Evolutionary conservation across 108 stramenopile genomes (phyloP).

Genomic region (Skeletonema tropicum): DNA sequence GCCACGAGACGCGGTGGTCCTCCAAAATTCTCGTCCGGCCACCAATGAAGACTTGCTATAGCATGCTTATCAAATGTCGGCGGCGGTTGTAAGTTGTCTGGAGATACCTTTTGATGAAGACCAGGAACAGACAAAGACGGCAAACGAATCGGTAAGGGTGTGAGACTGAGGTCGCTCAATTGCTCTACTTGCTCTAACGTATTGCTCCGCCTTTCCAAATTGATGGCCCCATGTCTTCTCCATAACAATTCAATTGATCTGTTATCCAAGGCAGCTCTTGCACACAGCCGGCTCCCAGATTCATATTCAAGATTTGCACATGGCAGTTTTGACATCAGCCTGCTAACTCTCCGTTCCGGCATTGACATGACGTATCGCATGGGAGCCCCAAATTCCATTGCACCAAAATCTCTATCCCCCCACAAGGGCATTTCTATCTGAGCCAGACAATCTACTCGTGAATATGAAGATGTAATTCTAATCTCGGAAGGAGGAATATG

Average conservation of each 20-base stretch:
- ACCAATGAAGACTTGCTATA: slow-evolving; percentile 65
- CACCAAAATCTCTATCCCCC: slow-evolving; percentile 83
- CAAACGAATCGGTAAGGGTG: slow-evolving; percentile 65
- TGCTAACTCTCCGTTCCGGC: slow-evolving; percentile 13
- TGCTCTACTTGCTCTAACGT: slow-evolving; percentile 13
- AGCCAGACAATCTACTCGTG: slow-evolving; percentile 46
- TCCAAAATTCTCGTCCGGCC: slow-evolving; percentile 75
- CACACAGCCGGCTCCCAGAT: slow-evolving; percentile 64
- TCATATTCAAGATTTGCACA: slow-evolving; percentile 58
- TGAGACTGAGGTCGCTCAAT: slow-evolving; percentile 65
- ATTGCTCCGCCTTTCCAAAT: slow-evolving; percentile 27
- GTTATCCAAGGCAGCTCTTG: slow-evolving; percentile 46
- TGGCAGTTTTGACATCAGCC: slow-evolving; percentile 12
- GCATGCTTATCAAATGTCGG: slow-evolving; percentile 26
- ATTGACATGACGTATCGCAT: slow-evolving; percentile 61
- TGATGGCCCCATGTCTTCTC: slow-evolving; percentile 65
- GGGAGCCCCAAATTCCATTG: slow-evolving; percentile 83
- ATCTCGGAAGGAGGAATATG: slow-evolving; percentile 83
- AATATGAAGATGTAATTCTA: slow-evolving; percentile 66
- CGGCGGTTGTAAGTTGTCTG: background rate
- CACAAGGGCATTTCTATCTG: slow-evolving; percentile 84
- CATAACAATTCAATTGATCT: slow-evolving; percentile 66
- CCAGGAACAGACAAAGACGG: slow-evolving; percentile 67
- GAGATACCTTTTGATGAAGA: background rate
- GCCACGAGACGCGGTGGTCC: slow-evolving; percentile 72